phyloP scores from a whole-genome alignment of 495 filamentous ascomycete genomes.

The Annulohypoxylon maeteangense region DNA sequence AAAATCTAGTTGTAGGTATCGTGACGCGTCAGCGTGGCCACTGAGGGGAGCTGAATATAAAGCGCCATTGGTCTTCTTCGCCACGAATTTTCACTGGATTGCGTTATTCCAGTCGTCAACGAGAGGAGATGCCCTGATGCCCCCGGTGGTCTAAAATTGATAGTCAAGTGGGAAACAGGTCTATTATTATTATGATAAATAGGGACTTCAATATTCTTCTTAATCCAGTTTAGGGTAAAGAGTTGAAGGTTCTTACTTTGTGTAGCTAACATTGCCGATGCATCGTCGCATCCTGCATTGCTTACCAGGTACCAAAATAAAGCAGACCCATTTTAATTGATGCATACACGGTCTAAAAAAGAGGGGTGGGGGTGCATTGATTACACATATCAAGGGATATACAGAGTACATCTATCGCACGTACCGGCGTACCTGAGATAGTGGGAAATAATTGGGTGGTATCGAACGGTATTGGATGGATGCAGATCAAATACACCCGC shows the following conservation, averaged over 20 bases:
- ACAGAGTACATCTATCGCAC: neutral
- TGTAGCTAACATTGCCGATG: conserved; percentile 14
- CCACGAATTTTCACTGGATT: conserved; percentile 12
- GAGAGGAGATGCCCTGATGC: neutral
- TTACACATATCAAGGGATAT: conserved; percentile 7
- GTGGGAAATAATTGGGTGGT: conserved; percentile 12
- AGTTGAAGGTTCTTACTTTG: conserved; percentile 4
- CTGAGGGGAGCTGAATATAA: conserved; percentile 15
- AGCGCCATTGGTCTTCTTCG: conserved; percentile 6
- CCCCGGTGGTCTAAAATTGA: neutral
- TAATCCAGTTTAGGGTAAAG: conserved; percentile 22
- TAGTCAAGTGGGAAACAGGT: conserved; percentile 7
- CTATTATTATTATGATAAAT: conserved; percentile 23
- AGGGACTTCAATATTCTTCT: conserved; percentile 11
- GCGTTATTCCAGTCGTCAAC: conserved; percentile 19
- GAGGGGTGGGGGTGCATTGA: conserved; percentile 26
- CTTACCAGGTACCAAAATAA: conserved; percentile 22
- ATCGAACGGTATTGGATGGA: conserved; percentile 8
- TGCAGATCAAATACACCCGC: conserved; percentile 25
- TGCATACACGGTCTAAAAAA: conserved; percentile 19
- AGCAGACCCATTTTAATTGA: conserved; percentile 22
- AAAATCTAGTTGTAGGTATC: neutral
- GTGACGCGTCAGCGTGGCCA: conserved; percentile 34
- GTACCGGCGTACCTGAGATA: neutral
- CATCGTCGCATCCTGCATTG: conserved; percentile 9